phyloP scores from a whole-genome alignment of 2,329 filamentous ascomycete genomes.

The Zasmidium angulare region DNA sequence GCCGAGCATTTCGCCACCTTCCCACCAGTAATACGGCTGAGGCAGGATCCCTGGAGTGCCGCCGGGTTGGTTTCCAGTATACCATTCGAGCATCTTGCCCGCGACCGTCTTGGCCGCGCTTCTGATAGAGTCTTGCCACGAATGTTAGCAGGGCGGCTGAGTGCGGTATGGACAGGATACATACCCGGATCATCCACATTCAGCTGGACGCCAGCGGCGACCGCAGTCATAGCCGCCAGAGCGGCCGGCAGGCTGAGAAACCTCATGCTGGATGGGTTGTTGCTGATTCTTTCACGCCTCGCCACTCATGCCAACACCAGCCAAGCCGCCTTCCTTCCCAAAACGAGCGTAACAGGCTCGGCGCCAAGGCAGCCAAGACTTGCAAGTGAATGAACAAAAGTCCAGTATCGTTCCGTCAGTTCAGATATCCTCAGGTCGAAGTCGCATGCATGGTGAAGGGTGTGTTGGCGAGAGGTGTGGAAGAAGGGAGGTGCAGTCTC shows the following conservation, averaged over 20 bases:
- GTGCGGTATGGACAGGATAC: not conserved
- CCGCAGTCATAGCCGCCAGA: not conserved
- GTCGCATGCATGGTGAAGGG: not conserved
- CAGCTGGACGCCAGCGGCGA: not conserved
- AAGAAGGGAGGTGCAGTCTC: not conserved
- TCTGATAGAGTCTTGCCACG: constrained; percentile 43
- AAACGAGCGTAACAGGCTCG: not conserved
- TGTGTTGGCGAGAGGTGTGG: not conserved
- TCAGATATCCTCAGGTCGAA: not conserved
- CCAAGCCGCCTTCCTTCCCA: not conserved
- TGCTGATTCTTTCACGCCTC: not conserved
- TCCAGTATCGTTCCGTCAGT: not conserved
- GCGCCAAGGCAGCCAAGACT: constrained; percentile 4
- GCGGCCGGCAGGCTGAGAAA: not conserved
- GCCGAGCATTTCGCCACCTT: constrained; percentile 62
- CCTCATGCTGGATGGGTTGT: not conserved
- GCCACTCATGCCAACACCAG: not conserved
- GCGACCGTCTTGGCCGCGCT: constrained; percentile 44
- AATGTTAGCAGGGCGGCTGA: not conserved
- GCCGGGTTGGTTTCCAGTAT: constrained; percentile 53
- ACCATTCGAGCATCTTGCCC: constrained; percentile 51
- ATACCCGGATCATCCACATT: not conserved
- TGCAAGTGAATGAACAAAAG: not conserved
- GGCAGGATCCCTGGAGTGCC: constrained; percentile 57
- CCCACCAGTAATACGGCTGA: constrained; percentile 73